These are phyloP conservation scores for Pythium phragmiticola DNA, from an alignment of 352 stramenopile species.

Conservation along the genomic window DNA sequence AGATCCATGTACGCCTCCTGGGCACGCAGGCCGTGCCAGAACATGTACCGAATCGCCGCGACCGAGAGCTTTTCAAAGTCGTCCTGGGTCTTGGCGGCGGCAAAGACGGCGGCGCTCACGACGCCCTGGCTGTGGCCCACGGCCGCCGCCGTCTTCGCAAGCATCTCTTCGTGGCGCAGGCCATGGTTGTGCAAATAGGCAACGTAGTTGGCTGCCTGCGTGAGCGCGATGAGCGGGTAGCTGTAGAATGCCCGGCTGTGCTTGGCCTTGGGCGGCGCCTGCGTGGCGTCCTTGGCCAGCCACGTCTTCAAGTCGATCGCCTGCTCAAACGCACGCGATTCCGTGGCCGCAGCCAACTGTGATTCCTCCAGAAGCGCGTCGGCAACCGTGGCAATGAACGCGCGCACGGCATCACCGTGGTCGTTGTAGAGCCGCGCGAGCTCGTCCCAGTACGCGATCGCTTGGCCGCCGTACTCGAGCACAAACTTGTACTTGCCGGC, in stretches of 20 bases:
- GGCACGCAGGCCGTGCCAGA: slow-evolving; percentile 75
- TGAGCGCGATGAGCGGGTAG: slow-evolving; percentile 77
- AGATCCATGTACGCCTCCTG: slow-evolving; percentile 58
- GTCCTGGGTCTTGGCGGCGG: slow-evolving; percentile 44
- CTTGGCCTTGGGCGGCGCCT: slow-evolving; percentile 22
- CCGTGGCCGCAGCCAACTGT: slow-evolving; percentile 31
- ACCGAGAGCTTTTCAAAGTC: slow-evolving; percentile 54
- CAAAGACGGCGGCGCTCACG: slow-evolving; percentile 66
- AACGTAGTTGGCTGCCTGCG: slow-evolving; percentile 78
- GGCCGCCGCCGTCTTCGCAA: slow-evolving; percentile 40
- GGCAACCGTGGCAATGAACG: slow-evolving; percentile 46
- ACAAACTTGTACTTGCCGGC: slow-evolving; percentile 33
- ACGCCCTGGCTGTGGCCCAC: slow-evolving; percentile 83
- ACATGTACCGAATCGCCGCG: slow-evolving; percentile 69
- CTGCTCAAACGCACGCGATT: slow-evolving; percentile 50
- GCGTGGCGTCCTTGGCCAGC: slow-evolving; percentile 28
- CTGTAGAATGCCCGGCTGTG: slow-evolving; percentile 58
- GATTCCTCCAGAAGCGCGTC: slow-evolving; percentile 57
- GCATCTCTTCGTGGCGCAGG: slow-evolving; percentile 56
- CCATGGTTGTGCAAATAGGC: slow-evolving; percentile 52
- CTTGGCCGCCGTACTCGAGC: slow-evolving; percentile 71
- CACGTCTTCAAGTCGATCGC: slow-evolving; percentile 51
- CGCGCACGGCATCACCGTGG: slow-evolving; percentile 31
- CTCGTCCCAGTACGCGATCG: slow-evolving; percentile 64
- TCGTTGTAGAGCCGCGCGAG: slow-evolving; percentile 47